Conservation (phyloP, 2,329 filamentous ascomycete genomes). For the Neofusicoccum umdonicola region DNA sequence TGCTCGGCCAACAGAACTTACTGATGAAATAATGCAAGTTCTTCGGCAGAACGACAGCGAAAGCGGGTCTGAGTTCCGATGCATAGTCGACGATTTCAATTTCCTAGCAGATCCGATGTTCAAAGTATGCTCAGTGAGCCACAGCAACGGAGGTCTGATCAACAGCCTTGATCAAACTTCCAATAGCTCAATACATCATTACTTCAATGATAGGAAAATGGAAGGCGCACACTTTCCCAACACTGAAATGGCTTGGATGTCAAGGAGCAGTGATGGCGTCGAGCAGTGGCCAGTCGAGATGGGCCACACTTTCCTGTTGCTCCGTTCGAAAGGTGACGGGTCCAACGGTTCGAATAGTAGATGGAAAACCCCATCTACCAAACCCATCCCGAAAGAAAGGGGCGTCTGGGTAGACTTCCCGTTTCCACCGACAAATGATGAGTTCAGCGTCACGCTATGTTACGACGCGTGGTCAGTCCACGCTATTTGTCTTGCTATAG, state of each 20-base stretch:
- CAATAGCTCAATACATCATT: neutral
- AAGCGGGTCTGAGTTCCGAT: neutral
- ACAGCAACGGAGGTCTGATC: neutral
- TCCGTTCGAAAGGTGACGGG: neutral
- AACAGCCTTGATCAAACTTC: neutral
- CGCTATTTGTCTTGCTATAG: neutral
- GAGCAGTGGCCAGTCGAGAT: neutral
- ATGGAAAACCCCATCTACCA: neutral
- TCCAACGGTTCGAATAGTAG: neutral
- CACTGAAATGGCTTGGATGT: neutral
- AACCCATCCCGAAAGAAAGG: too few species aligned
- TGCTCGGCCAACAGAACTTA: neutral
- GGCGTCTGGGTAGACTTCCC: too few species aligned
- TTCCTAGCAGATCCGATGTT: neutral
- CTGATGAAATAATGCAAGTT: neutral
- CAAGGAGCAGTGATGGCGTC: neutral
- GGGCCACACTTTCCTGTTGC: neutral
- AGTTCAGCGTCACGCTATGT: too few species aligned
- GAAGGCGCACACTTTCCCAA: too few species aligned
- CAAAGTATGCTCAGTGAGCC: neutral
- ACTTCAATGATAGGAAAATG: neutral
- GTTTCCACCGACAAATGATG: too few species aligned
- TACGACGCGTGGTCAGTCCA: too few species aligned
- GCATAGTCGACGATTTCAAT: neutral
- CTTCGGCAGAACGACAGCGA: neutral